Base-by-base conservation (phyloP, 2,329 filamentous ascomycete species). In the Colletotrichum limetticola region DNA sequence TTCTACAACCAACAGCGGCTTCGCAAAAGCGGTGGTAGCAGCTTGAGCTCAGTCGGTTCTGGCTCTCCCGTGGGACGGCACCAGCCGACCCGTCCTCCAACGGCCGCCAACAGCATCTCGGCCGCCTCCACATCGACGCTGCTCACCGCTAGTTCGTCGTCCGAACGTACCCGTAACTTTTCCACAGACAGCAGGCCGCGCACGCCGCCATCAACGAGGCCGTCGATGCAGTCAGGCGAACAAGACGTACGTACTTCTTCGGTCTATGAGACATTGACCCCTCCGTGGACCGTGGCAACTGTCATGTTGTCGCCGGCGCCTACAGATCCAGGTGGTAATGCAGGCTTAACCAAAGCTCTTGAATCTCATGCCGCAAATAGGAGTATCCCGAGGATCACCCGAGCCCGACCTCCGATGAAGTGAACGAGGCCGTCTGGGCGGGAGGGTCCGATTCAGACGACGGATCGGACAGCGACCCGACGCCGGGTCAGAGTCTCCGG, bases 61-160 rank as follows among this genome's bases (percentile, higher is more conserved):
- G 67, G 42, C 53, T 70, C 67, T 16, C 61, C 60, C 59, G 49
- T 61, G 55, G 61, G 60, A 66, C 67, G 46, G 28, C 49, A 62
- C 14, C 57, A 42, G 24, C 68, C 56, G 24, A 63, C 56, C 63
- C 70, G 70, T 59, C 66, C 70, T 19, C 52, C 70, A n/a, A 69
- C 70, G 24, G 70, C 57, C 32, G 66, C 70, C 53, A 72, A 69
- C 66, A 72, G 70, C 70, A 35, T 72, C 70, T 72, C 70, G 53
- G 70, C 66, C 59, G 26, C 70, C 37, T 72, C 70, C 61, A 65
- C 71, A 28, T 73, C 71, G 56, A 71, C 71, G 67, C 32, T 60
- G 28, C 72, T 75, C 75, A 74, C 75, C 68, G 72, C 75, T 71
- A 74, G 71, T 71, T 75, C 72, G 19, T 73, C 75, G 9, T 73